Evolutionary conservation across 306 rosid genomes (phyloP), one percentile per base, ranked within the genome.

Genomic region (Corylus americana): DNA sequence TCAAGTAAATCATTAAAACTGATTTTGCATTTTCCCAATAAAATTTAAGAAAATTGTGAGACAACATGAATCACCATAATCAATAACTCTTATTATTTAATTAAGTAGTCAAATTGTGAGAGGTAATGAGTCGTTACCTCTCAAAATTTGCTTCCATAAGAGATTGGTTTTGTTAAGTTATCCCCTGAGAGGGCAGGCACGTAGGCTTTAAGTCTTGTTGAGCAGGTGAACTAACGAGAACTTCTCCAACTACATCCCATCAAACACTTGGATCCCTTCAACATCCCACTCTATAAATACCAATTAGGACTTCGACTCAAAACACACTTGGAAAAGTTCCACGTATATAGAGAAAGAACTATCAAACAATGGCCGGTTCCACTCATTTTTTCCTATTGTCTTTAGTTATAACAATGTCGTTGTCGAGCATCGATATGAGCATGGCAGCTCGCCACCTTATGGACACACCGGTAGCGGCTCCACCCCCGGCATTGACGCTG

Each of bases 371-470:
- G 78, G 67, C 39, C 29, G 12, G 27, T 10, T 51, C 68, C 20
- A 73, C 73, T 44, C 74, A 50, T 49, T 51, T 7, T 79, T 14
- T 72, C 73, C 31, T 73, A 3, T 16, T 73, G 29, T 63, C 55
- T 25, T 31, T 79, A 54, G 20, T 73, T 4, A 53, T 79, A 22
- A 5, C 73, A 5, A n/a, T 79, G 42, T 72, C 68, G 7, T 22
- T 73, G 73, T 81, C 89, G 55, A 70, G 87, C 77, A 20, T 77
- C 53, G 47, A 22, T 51, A 70, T 50, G 73, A 80, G 77, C 81
- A 11, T 74, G 2, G 89, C 74, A 0, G 75, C 77, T 66, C 75
- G 89, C 31, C 76, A 50, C 57, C 81, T 86, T 18, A 25, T 86
- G 45, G 79, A 80, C 35, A 70, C 87, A 11, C 73, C 75, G 0